Base-by-base conservation (phyloP, 495 filamentous ascomycete genomes). In the Xylaria scruposa region DNA sequence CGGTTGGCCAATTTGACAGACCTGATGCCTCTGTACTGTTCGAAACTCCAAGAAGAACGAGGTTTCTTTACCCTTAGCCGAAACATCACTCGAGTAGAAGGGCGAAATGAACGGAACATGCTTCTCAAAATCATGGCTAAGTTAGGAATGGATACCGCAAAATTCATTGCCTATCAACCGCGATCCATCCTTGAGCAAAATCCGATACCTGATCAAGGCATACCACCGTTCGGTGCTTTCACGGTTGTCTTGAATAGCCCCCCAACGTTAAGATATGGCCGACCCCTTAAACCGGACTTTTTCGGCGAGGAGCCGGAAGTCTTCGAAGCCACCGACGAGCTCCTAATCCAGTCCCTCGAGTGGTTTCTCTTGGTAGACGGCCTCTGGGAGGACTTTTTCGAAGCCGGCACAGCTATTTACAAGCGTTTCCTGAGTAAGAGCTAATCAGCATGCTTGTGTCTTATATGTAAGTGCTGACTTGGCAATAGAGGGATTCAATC, bases 1-100 rank as follows among this genome's bases (percentile, higher is more conserved):
- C 87, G 91, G 36, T 81, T 90, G 46, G 86, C 87, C 40, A 88
- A 90, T 12, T 86, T 96, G 59, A 87, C 91, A 54, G 89, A 94
- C 60, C 80, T 95, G 51, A 90, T 97, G 65, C 95, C 95, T 4
- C 84, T 95, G 3, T 99, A 99, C 81, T 94, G 92, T 47, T 91
- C 93, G 33, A 90, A 92, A 74, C 84, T 99, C 3, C 86, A 88
- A 8, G 81, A 78, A 26, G 70, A 79, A 1, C 80, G 86, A 63
- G 73, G 78, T 58, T 84, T 88, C 70, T 79, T 85, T 58, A 84
- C 83, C 19, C 75, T 93, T 8, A 89, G 85, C 70, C 81, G 87
- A 33, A 86, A 90, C 42, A 81, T 92, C 33, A 86, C 88, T 44
- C 83, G 86, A 61, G 80, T 91, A 61, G 83, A 79, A 19, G 81